phyloP scores from a whole-genome alignment of 106 monocot genomes.

The Platanthera guangdongensis region DNA sequence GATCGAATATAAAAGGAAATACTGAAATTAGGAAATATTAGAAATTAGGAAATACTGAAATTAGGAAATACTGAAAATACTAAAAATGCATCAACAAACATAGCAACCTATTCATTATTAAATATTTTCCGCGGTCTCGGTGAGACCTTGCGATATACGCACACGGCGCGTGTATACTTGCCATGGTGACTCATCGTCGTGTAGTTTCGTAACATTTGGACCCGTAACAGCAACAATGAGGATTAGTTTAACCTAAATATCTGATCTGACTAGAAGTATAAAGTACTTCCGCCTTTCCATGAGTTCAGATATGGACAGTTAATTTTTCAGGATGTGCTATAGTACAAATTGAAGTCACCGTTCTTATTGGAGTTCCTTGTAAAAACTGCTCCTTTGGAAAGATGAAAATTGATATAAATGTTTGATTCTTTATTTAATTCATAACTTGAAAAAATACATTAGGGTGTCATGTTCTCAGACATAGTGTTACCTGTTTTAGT shows the following conservation, averaged over 20 bases:
- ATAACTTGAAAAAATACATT: not conserved
- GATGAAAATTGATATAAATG: constrained; percentile 1
- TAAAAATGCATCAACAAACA: no score
- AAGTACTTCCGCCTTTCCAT: not conserved
- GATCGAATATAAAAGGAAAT: no score
- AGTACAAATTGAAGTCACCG: not conserved
- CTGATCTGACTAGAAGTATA: not conserved
- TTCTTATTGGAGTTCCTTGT: not conserved
- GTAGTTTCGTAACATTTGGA: no score
- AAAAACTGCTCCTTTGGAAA: not conserved
- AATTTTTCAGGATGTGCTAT: no score
- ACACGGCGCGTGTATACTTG: no score
- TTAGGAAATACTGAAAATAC: no score
- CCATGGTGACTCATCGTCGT: no score
- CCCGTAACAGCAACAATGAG: not conserved
- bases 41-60: no score
- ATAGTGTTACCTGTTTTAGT: not conserved
- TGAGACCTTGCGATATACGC: no score
- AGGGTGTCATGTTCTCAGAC: not conserved
- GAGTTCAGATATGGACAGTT: not conserved
- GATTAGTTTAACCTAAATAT: not conserved
- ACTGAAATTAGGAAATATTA: no score
- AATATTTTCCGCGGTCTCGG: no score
- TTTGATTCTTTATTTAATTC: not conserved
- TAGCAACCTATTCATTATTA: no score